Evolutionary conservation across 352 stramenopile genomes (phyloP), one percentile per base, ranked within the genome.

Genomic region (Globisporangium sylvaticum): DNA sequence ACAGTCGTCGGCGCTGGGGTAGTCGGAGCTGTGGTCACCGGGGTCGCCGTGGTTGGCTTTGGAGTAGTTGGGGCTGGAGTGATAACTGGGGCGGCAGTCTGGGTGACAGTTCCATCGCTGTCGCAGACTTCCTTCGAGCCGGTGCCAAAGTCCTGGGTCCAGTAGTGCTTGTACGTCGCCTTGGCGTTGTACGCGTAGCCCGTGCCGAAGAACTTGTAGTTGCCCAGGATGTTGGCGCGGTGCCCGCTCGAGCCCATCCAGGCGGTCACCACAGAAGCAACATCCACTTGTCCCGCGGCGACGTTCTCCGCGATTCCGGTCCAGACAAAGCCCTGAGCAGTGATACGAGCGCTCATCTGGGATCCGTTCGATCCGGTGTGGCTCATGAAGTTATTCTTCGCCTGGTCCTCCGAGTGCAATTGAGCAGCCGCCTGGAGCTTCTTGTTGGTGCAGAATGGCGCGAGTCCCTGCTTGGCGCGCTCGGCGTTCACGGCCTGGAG

Each of bases 121-220:
- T 31, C 59, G 18, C 42, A 65, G 25, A 57, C 44, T 44, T 88
- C 78, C 29, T 32, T 76, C n/a, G 29, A 64, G 50, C 76, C 64
- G 4, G 37, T 56, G 46, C 70, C 79, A 52, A 89, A 91, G 64
- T 87, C 66, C 59, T 91, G 80, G 18, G 78, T 88, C 79, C 83
- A 89, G 67, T 78, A 91, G 65, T 80, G 66, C 10, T 70, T 56
- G 67, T 83, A 83, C 34, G 39, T 48, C 3, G 61, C 70, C 14
- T 69, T 12, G 18, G 63, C 64, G 60, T 77, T 87, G 60, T 83
- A 83, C 7, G 79, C 77, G 61, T 89, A 79, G 39, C 78, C 76
- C 69, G 75, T 81, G 48, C 62, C 60, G 62, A 75, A 77, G 56
- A 71, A 69, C 60, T 63, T 79, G 66, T 71, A 74, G 61, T 66